Conservation (phyloP, 352 stramenopile species). For the Pythium brachiatum region DNA sequence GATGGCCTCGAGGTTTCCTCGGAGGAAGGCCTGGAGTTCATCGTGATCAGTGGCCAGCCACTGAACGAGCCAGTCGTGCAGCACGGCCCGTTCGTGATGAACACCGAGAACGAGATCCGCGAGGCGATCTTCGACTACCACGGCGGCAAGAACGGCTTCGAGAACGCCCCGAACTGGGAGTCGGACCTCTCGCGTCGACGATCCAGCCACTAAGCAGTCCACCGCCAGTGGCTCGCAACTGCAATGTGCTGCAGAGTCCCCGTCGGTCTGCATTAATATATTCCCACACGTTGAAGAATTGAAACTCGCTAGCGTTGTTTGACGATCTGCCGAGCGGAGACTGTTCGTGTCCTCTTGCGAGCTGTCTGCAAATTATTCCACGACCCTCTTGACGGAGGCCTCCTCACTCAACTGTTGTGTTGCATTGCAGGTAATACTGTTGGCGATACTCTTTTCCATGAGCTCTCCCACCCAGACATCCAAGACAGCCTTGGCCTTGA, state of each 20-base stretch:
- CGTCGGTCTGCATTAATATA: constrained; percentile 9
- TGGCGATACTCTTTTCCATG: constrained; percentile 25
- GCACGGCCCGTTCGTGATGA: constrained; percentile 79
- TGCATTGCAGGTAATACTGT: constrained; percentile 6
- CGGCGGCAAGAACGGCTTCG: constrained; percentile 57
- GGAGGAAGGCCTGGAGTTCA: constrained; percentile 44
- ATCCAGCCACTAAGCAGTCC: constrained; percentile 19
- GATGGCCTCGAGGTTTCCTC: constrained; percentile 47
- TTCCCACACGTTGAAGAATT: too few relatives aligned
- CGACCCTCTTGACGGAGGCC: background rate
- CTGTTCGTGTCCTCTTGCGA: background rate
- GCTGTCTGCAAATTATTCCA: constrained; percentile 3
- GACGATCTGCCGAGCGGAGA: constrained; percentile 30
- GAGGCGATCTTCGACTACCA: constrained; percentile 59
- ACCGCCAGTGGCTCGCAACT: background rate
- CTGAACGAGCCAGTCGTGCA: constrained; percentile 63
- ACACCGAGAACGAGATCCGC: constrained; percentile 46
- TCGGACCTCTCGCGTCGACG: constrained; percentile 40
- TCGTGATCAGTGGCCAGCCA: constrained; percentile 54
- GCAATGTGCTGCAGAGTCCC: too few relatives aligned
- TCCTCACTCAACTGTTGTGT: background rate
- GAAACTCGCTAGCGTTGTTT: too few relatives aligned
- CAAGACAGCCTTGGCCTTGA: constrained; percentile 26
- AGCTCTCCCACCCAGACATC: constrained; percentile 39
- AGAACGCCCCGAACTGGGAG: constrained; percentile 53